Conservation (phyloP, 73 alveolate genomes). For the Paramecium sexaurelia region DNA sequence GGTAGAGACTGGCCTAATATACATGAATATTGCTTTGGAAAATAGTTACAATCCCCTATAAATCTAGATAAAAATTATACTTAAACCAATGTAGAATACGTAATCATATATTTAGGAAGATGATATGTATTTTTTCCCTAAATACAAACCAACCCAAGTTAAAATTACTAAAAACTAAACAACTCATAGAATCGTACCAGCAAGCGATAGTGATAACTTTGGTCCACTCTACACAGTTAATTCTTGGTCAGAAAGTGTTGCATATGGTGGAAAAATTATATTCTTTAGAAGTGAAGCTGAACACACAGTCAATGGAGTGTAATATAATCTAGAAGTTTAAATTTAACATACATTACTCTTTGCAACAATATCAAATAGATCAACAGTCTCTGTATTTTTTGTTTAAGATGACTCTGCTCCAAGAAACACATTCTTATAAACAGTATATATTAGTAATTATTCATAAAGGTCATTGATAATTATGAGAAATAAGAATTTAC, state of each 20-base stretch:
- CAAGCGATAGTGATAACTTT: background rate
- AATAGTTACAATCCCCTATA: background rate
- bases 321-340: background rate
- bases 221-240: constrained; percentile 3
- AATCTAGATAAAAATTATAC: background rate
- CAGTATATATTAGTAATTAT: background rate
- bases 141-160: background rate
- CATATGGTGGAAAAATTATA: background rate
- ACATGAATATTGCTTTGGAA: background rate
- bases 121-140: constrained; percentile 7
- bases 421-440: background rate
- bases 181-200: background rate
- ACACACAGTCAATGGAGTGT: background rate
- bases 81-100: background rate
- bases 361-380: background rate
- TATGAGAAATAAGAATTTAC: background rate
- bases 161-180: background rate
- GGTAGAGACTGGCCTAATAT: background rate
- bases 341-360: background rate
- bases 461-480: constrained; percentile 1
- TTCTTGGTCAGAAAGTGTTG: background rate
- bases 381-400: constrained; percentile 1
- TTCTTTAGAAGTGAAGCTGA: constrained; percentile 50
- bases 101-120: background rate
- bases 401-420: background rate